Evolutionary conservation across 169 alveolate species (phyloP).

Genomic region (Nephromyces sp.): DNA sequence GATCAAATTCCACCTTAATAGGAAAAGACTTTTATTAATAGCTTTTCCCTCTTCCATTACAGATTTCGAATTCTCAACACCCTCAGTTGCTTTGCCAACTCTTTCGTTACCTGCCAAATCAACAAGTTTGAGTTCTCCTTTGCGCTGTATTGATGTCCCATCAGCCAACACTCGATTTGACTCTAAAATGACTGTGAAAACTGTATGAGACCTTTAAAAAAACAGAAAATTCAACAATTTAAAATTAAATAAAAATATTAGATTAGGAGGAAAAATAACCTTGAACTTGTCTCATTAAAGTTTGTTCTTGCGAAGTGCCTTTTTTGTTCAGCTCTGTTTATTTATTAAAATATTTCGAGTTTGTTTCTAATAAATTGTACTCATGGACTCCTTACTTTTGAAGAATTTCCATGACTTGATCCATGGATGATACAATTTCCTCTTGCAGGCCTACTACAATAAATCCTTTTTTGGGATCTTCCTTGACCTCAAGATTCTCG

Average conservation of each 20-base stretch:
- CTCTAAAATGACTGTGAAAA: conserved; percentile 55
- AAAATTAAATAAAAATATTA: background rate
- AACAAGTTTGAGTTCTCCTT: conserved; percentile 53
- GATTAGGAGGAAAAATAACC: background rate
- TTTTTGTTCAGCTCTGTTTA: conserved; percentile 53
- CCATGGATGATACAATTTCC: conserved; percentile 57
- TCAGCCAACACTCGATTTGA: conserved; percentile 46
- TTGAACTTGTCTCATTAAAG: conserved; percentile 63
- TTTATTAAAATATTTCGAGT: too few relatives aligned
- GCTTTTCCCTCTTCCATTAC: conserved; percentile 56
- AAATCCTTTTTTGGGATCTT: conserved; percentile 69
- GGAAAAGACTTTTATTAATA: conserved; percentile 49
- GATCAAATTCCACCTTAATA: background rate
- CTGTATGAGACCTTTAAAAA: conserved; percentile 57
- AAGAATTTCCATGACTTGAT: conserved; percentile 54
- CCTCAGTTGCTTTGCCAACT: conserved; percentile 59
- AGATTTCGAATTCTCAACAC: conserved; percentile 50
- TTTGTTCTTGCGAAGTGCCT: conserved; percentile 64
- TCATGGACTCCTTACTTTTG: conserved; percentile 29
- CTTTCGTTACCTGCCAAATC: conserved; percentile 59
- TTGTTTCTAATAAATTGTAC: too few relatives aligned
- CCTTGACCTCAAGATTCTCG: conserved; percentile 61
- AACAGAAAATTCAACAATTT: too few relatives aligned
- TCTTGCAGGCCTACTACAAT: conserved; percentile 61
- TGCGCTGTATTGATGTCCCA: conserved; percentile 47